These are phyloP conservation scores for Lichtheimia ornata DNA, from an alignment of 371 early-diverging fungal species.

Conservation along the genomic window DNA sequence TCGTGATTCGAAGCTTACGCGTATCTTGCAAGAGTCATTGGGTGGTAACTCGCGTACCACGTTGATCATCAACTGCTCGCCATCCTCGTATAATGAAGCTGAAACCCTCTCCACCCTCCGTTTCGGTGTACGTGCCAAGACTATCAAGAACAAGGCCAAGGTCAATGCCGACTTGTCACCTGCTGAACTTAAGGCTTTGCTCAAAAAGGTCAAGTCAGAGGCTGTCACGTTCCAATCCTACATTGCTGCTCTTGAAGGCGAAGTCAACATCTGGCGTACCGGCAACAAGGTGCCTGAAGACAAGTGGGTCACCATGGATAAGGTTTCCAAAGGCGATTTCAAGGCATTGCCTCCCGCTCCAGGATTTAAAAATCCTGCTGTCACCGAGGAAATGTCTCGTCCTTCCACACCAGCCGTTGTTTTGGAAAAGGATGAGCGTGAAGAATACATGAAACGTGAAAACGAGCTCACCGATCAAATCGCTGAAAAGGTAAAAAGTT, in stretches of 20 bases:
- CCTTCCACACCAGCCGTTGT: constrained; percentile 78
- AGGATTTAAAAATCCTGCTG: constrained; percentile 36
- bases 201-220: constrained; percentile 87
- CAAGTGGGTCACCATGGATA: constrained; percentile 78
- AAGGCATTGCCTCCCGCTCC: constrained; percentile 45
- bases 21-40: constrained; percentile 97
- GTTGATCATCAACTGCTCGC: constrained; percentile 96
- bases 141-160: constrained; percentile 98
- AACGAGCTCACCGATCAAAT: constrained; percentile 91
- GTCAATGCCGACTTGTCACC: constrained; percentile 94
- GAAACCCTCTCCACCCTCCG: constrained; percentile 95
- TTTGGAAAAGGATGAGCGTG: constrained; percentile 87
- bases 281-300: constrained; percentile 76
- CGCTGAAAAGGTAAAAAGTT: constrained; percentile 73
- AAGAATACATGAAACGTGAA: constrained; percentile 91
- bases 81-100: constrained; percentile 93
- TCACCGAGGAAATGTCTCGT: constrained; percentile 53
- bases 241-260: constrained; percentile 82
- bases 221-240: constrained; percentile 80
- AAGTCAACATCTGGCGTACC: constrained; percentile 85
- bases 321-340: constrained; percentile 53
- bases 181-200: constrained; percentile 88
- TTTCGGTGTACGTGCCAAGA: constrained; percentile 97
- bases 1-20: constrained; percentile 97
- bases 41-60: constrained; percentile 98